Evolutionary conservation across 768 basidiomycete genomes (phyloP).

Genomic region (Tephrocybe sp.): DNA sequence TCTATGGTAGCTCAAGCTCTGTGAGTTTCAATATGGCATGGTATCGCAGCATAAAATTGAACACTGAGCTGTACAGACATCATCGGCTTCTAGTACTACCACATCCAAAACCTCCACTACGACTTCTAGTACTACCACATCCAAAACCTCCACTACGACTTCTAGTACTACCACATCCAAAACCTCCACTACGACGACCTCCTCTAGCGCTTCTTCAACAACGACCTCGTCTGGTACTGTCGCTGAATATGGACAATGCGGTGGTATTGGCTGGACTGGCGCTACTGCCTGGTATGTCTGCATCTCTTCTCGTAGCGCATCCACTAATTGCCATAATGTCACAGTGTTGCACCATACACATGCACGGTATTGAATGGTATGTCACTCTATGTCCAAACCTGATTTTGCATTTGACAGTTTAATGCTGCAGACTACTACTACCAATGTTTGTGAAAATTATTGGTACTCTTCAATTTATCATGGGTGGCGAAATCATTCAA

Average conservation of each 20-base stretch:
- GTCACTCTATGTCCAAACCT: not conserved
- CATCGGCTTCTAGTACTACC: not conserved
- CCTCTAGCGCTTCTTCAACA: too few relatives aligned
- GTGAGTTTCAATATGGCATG: too few relatives aligned
- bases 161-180: conserved; percentile 7
- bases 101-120: conserved; percentile 7
- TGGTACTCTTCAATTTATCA: too few relatives aligned
- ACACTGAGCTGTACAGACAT: not conserved
- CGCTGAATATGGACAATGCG: conserved; percentile 40
- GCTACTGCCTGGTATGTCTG: conserved; percentile 32
- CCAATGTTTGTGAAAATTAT: conserved; percentile 37
- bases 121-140: conserved; percentile 17
- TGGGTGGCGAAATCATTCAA: too few relatives aligned
- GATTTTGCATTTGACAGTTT: too few relatives aligned
- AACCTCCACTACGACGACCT: conserved; percentile 14
- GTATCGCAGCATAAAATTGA: too few relatives aligned
- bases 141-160: too few relatives aligned
- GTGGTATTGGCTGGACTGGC: conserved; percentile 38
- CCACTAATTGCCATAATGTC: too few relatives aligned
- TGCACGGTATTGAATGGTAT: conserved; percentile 34
- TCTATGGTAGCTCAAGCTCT: conserved; percentile 32
- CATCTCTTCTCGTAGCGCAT: too few relatives aligned
- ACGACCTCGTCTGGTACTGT: conserved; percentile 27
- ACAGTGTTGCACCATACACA: conserved; percentile 32
- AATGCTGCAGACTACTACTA: conserved; percentile 31